Percentiles rank a stretch among this genome's conserved stretches.
Conservation (phyloP, 805 yeast genomes). For the Priceomyces castillae region DNA sequence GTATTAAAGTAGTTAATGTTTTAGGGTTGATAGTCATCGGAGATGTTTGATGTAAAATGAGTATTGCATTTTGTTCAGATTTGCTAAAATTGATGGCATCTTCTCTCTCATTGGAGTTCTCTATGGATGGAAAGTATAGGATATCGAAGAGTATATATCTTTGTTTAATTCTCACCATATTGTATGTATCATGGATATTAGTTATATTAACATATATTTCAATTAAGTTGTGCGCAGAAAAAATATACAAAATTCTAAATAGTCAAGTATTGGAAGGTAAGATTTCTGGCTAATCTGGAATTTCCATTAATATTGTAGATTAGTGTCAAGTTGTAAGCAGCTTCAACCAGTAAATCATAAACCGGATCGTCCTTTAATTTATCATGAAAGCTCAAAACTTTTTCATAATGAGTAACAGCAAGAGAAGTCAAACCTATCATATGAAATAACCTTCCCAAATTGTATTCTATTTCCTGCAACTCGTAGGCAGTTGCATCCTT, state of each 20-base stretch:
- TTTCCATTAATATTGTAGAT: conserved; percentile 80
- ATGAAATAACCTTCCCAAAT: conserved; percentile 83
- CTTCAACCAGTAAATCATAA: conserved; percentile 67
- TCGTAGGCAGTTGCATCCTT: conserved; percentile 44
- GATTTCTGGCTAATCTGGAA: conserved; percentile 53
- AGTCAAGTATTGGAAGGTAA: conserved; percentile 65
- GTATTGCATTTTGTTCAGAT: conserved; percentile 36
- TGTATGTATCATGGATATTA: not conserved
- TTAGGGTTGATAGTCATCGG: conserved; percentile 49
- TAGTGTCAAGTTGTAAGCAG: conserved; percentile 80
- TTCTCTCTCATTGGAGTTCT: conserved; percentile 7
- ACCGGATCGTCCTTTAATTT: conserved; percentile 35
- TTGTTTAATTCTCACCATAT: conserved; percentile 86
- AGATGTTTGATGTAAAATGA: conserved; percentile 51
- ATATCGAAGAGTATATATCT: conserved; percentile 82
- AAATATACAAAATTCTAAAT: conserved; percentile 24
- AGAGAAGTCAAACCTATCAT: conserved; percentile 70
- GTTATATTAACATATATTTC: not conserved
- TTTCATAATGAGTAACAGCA: conserved; percentile 72
- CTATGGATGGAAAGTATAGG: conserved; percentile 52
- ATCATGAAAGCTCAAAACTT: conserved; percentile 50
- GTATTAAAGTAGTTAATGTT: conserved; percentile 50
- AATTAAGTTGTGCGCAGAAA: not conserved
- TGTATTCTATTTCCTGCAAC: conserved; percentile 75
- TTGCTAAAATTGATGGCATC: conserved; percentile 21